Evolutionary conservation across 2,329 filamentous ascomycete genomes (phyloP), one percentile per base, ranked within the genome.

Genomic region (Fusarium keratoplasticum): DNA sequence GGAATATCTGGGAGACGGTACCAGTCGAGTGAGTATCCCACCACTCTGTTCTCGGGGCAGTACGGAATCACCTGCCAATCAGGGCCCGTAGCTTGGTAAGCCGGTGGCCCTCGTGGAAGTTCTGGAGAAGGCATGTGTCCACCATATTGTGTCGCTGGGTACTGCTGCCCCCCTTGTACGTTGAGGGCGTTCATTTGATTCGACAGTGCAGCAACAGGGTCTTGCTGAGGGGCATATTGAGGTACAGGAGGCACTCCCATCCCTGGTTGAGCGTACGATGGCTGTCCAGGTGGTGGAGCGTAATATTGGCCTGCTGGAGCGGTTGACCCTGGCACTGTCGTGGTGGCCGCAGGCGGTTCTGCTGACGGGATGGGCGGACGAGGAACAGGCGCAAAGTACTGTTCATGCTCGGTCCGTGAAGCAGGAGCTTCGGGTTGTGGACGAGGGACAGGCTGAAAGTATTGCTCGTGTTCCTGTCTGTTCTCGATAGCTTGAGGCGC

Each of bases 11-110:
- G 65, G 1, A 80, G 57, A 1, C 71, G 76, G 55, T 83, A 81
- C 80, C 82, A 84, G n/a, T 77, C 77, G 1, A 80, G 71, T 0
- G 74, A 66, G 44, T 83, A 83, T 22, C 74, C 70, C 0, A 83
- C 69, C 0, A 58, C 20, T 16, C 81, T 77, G 1, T 55, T 22
- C 38, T 80, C 77, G 1, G 82, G 79, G 27, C 82, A 84, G 14
- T 73, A 78, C 5, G 73, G 69, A 0, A 81, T 62, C 1, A 75
- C 58, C 3, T 81, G 76, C 13, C 70, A 70, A 10, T 76, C 74
- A 4, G 65, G 18, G 1, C 81, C 82, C 0, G 67, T 70, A 9
- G 76, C 72, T 44, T 72, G 66, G 4, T 80, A 72, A 0, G 71
- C 58, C 0, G 71, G 64, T 9, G 62, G 69, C 2, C 63, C 63